phyloP scores from a whole-genome alignment of 73 alveolate genomes.

The Tetrahymena malaccensis region DNA sequence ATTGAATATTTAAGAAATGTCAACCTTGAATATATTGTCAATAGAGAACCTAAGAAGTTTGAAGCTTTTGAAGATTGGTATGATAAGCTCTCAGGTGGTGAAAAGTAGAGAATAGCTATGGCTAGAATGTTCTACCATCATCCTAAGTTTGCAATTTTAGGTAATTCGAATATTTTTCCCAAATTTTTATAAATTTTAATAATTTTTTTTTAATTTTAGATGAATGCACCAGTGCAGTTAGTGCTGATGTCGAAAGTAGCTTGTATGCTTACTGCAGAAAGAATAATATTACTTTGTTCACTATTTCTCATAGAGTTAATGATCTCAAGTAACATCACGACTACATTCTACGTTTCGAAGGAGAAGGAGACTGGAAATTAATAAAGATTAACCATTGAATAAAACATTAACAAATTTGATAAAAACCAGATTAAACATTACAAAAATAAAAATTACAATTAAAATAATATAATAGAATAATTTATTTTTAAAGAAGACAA shows the following conservation, averaged over 20 bases:
- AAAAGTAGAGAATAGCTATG: conserved; percentile 58
- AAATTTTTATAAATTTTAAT: neutral
- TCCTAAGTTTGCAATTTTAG: conserved; percentile 46
- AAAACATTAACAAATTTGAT: neutral
- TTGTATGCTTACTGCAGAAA: conserved; percentile 41
- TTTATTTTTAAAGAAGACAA: neutral
- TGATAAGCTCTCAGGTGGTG: conserved; percentile 61
- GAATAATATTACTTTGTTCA: conserved; percentile 47
- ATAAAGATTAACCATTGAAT: neutral
- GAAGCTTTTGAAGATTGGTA: conserved; percentile 54
- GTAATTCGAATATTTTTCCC: neutral
- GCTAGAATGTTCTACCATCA: conserved; percentile 61
- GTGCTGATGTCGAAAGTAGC: conserved; percentile 50
- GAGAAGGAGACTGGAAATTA: conserved; percentile 55
- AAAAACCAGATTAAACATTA: neutral
- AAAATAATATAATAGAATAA: neutral
- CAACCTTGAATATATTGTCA: conserved; percentile 15
- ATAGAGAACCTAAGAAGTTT: conserved; percentile 42
- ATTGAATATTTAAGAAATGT: conserved; percentile 18
- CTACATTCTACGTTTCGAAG: conserved; percentile 46
- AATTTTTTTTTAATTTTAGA: neutral
- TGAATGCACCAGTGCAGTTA: conserved; percentile 54
- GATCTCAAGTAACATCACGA: conserved; percentile 48
- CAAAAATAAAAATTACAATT: neutral
- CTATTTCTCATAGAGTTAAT: conserved; percentile 55